Evolutionary conservation across 371 early-diverging fungal species (phyloP).

Genomic region (Catenaria anguillulae): DNA sequence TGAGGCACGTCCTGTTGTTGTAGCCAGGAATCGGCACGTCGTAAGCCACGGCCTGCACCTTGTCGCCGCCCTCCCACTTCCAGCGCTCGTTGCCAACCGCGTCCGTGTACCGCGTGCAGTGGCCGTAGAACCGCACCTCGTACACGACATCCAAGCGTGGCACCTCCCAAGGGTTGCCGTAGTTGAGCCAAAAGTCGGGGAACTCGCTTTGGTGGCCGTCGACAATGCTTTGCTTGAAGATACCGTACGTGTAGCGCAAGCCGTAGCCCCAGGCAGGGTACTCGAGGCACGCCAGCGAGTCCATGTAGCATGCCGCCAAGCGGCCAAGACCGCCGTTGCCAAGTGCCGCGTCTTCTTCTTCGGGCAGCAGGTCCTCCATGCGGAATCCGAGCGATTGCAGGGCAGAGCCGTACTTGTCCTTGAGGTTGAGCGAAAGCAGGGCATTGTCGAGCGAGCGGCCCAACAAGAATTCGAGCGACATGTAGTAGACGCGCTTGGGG

Average conservation of each 20-base stretch:
- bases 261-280: constrained; percentile 82
- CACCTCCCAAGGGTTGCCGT: constrained; percentile 86
- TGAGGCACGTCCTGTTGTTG: constrained; percentile 69
- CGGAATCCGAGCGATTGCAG: constrained; percentile 59
- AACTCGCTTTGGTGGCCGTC: constrained; percentile 82
- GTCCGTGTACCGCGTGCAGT: constrained; percentile 47
- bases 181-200: constrained; percentile 78
- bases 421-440: constrained; percentile 58
- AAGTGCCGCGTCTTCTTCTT: constrained; percentile 82
- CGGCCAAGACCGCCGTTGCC: constrained; percentile 89
- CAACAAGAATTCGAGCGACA: constrained; percentile 84
- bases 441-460: constrained; percentile 91
- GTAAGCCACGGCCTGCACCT: constrained; percentile 75
- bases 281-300: constrained; percentile 72
- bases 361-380: constrained; percentile 68
- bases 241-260: constrained; percentile 81
- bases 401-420: constrained; percentile 46
- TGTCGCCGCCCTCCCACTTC: constrained; percentile 68
- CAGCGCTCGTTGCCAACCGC: constrained; percentile 40
- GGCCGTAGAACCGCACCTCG: constrained; percentile 70
- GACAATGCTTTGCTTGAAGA: constrained; percentile 80
- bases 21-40: constrained; percentile 25
- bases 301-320: constrained; percentile 79
- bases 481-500: constrained; percentile 81
- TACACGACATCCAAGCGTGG: constrained; percentile 70